Percentiles rank a stretch among this genome's conserved stretches.
These are phyloP conservation scores for Tricholomella constricta DNA, from an alignment of 768 basidiomycete genomes.

Conservation along the genomic window DNA sequence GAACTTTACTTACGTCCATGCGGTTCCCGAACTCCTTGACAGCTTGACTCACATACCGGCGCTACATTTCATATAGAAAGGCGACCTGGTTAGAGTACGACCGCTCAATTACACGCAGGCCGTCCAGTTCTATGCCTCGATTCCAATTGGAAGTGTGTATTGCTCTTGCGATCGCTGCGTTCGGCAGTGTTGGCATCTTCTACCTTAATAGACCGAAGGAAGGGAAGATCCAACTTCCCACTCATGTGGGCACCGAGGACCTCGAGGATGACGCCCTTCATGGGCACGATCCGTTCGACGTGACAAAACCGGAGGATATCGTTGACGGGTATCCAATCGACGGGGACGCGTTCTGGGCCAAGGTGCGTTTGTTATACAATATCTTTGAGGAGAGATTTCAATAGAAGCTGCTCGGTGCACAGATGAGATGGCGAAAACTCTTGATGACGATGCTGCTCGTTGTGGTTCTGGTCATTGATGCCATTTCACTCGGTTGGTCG, in stretches of 20 bases:
- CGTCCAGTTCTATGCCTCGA: conserved; percentile 47
- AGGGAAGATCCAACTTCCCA: conserved; percentile 55
- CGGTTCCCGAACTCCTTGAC: no score
- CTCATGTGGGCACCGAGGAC: conserved; percentile 20
- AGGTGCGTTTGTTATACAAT: conserved; percentile 35
- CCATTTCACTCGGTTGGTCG: conserved; percentile 59
- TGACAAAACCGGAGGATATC: conserved; percentile 71
- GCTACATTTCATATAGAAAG: no score
- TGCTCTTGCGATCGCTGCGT: conserved; percentile 42
- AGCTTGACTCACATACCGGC: no score
- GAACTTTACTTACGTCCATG: no score
- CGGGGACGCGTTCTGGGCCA: conserved; percentile 60
- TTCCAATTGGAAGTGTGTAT: conserved; percentile 61
- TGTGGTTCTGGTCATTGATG: conserved; percentile 49
- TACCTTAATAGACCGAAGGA: conserved; percentile 42
- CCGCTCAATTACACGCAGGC: background rate
- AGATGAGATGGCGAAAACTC: conserved; percentile 67
- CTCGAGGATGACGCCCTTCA: conserved; percentile 15
- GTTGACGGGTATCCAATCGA: conserved; percentile 68
- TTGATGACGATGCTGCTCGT: conserved; percentile 48
- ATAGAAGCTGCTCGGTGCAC: background rate
- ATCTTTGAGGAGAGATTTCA: background rate
- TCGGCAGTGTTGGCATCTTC: conserved; percentile 46
- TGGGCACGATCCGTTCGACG: conserved; percentile 63
- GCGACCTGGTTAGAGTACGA: background rate